Conservation (phyloP, 768 basidiomycete species). For the Daedaleopsis nitida region DNA sequence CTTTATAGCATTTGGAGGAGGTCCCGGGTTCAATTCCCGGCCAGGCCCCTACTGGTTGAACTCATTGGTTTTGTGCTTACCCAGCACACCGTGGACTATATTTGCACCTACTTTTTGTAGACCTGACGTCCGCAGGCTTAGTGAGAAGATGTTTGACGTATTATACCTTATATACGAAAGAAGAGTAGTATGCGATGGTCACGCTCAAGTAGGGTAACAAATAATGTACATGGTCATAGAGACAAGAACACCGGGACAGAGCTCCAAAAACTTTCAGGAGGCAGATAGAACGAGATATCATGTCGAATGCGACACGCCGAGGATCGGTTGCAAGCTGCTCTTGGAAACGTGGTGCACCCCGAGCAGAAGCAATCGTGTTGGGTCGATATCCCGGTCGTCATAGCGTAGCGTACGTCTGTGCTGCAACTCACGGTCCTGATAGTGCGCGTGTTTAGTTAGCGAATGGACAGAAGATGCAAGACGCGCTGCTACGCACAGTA, state of each 20-base stretch:
- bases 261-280: background rate
- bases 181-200: background rate
- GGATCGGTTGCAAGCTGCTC: too few relatives aligned
- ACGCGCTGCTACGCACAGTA: background rate
- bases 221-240: too few relatives aligned
- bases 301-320: background rate
- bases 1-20: conserved; percentile 54
- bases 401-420: background rate
- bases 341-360: too few relatives aligned
- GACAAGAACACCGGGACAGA: too few relatives aligned
- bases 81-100: too few relatives aligned
- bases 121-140: too few relatives aligned
- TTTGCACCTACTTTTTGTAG: too few relatives aligned
- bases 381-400: background rate
- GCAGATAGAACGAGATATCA: background rate
- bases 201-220: background rate
- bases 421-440: background rate
- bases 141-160: too few relatives aligned
- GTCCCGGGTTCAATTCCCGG: conserved; percentile 90
- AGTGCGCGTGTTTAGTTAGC: background rate
- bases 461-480: background rate
- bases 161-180: too few relatives aligned
- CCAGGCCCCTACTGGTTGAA: conserved; percentile 51
- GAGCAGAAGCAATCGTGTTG: background rate
- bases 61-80: background rate